These are phyloP conservation scores for Tylopilus sp. DNA, from an alignment of 768 basidiomycete genomes.

Conservation along the genomic window DNA sequence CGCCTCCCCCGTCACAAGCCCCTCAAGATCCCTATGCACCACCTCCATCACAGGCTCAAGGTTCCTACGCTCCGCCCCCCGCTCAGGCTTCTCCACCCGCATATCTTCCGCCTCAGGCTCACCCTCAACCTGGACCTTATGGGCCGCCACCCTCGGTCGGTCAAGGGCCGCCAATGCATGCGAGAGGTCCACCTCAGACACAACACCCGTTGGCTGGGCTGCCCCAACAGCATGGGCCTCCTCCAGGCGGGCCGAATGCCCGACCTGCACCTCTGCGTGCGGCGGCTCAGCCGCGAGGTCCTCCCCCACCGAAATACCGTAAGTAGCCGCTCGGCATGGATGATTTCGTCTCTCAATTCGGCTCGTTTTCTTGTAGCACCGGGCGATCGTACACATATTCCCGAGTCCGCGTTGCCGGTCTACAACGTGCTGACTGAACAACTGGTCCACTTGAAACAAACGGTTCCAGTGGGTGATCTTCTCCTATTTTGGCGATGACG, in stretches of 20 bases:
- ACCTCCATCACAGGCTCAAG: slow-evolving; percentile 22
- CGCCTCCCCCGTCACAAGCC: slow-evolving; percentile 19
- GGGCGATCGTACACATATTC: slow-evolving; percentile 92
- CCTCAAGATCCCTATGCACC: slow-evolving; percentile 31
- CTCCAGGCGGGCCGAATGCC: slow-evolving; percentile 25
- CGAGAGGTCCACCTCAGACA: slow-evolving; percentile 23
- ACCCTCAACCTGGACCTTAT: slow-evolving; percentile 19
- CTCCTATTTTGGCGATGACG: not conserved
- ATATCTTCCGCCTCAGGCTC: slow-evolving; percentile 21
- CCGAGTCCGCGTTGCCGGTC: slow-evolving; percentile 60
- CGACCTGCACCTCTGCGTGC: slow-evolving; percentile 28
- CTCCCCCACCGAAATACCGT: slow-evolving; percentile 59
- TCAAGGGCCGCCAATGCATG: slow-evolving; percentile 32
- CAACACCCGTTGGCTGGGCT: slow-evolving; percentile 29
- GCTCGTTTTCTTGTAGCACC: slow-evolving; percentile 49
- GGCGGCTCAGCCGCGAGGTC: slow-evolving; percentile 34
- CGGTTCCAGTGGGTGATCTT: slow-evolving; percentile 57
- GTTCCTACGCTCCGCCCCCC: slow-evolving; percentile 14
- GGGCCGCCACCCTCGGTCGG: slow-evolving; percentile 28
- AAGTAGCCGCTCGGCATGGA: slow-evolving; percentile 24
- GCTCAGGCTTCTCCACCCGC: slow-evolving; percentile 23
- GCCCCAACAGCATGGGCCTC: slow-evolving; percentile 28
- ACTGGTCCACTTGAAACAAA: slow-evolving; percentile 65
- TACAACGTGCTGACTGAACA: slow-evolving; percentile 64
- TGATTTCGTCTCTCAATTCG: not conserved